These are phyloP conservation scores for Brassica nigra DNA, from an alignment of 345 rosid species.

Conservation along the genomic window DNA sequence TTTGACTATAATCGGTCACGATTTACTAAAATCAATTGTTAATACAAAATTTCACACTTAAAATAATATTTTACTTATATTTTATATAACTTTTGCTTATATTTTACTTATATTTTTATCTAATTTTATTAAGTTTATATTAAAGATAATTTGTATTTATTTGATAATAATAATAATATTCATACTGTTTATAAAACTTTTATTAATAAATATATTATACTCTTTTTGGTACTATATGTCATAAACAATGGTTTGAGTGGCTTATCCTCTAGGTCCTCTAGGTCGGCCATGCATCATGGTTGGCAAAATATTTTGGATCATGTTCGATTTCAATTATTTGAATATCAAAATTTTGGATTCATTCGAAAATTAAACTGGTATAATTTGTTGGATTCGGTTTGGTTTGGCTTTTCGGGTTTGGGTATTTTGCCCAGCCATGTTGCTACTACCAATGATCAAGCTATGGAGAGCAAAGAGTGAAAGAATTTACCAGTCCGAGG, in stretches of 20 bases:
- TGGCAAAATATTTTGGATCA: background rate
- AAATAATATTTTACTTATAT: background rate
- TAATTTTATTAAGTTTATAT: background rate
- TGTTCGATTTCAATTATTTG: background rate
- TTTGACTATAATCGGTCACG: background rate
- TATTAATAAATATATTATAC: no score
- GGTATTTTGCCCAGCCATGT: background rate
- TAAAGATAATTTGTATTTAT: no score
- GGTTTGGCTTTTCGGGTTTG: background rate
- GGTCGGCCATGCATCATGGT: no score
- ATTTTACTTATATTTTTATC: background rate
- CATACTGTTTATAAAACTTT: no score
- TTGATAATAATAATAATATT: no score
- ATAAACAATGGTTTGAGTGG: no score
- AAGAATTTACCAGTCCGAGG: constrained; percentile 66
- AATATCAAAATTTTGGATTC: background rate
- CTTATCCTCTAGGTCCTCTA: no score
- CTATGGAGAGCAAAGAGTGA: constrained; percentile 6
- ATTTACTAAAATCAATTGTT: background rate
- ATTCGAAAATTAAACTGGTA: no score
- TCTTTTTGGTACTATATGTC: no score
- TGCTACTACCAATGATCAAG: background rate
- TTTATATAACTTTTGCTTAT: background rate
- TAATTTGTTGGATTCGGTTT: no score
- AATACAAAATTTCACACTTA: background rate